Evolutionary conservation across 2,329 filamentous ascomycete genomes (phyloP).

Genomic region (Emmonsiellopsis sp.): DNA sequence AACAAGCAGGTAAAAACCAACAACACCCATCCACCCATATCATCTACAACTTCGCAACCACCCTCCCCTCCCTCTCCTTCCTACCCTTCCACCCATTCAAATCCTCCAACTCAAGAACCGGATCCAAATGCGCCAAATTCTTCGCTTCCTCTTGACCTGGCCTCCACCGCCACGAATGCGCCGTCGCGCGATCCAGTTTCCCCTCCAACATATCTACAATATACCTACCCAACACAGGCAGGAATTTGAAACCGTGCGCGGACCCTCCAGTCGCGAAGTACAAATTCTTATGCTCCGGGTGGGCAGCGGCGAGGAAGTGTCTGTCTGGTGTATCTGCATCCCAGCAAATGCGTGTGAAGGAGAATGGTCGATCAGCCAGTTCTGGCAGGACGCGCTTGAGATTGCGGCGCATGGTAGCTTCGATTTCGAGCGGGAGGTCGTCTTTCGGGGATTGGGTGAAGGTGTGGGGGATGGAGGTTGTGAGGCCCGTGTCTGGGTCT

Average conservation of each 20-base stretch:
- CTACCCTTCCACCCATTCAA: neutral
- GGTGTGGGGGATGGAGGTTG: conserved; percentile 50
- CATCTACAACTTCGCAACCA: neutral
- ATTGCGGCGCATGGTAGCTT: conserved; percentile 37
- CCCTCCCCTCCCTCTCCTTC: neutral
- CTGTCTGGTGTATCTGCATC: conserved; percentile 47
- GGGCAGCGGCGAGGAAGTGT: conserved; percentile 43
- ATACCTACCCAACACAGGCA: conserved; percentile 41
- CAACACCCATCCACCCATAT: too few relatives aligned
- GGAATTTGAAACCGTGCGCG: conserved; percentile 45
- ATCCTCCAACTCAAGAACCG: neutral
- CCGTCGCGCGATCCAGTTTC: conserved; percentile 33
- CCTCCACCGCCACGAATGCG: conserved; percentile 40
- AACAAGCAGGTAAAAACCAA: too few relatives aligned
- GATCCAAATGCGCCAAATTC: neutral
- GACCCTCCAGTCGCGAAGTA: conserved; percentile 42
- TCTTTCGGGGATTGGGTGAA: conserved; percentile 37
- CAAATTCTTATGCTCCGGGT: conserved; percentile 36
- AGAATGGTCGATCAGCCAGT: conserved; percentile 35
- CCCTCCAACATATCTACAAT: conserved; percentile 42
- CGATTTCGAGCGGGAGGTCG: conserved; percentile 37
- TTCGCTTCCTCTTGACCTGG: conserved; percentile 31
- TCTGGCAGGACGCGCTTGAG: conserved; percentile 41
- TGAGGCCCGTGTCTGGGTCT: conserved; percentile 30
- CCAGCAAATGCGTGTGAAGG: conserved; percentile 13